Base-by-base conservation (phyloP, 805 yeast species). In the Blastobotrys parvus region DNA sequence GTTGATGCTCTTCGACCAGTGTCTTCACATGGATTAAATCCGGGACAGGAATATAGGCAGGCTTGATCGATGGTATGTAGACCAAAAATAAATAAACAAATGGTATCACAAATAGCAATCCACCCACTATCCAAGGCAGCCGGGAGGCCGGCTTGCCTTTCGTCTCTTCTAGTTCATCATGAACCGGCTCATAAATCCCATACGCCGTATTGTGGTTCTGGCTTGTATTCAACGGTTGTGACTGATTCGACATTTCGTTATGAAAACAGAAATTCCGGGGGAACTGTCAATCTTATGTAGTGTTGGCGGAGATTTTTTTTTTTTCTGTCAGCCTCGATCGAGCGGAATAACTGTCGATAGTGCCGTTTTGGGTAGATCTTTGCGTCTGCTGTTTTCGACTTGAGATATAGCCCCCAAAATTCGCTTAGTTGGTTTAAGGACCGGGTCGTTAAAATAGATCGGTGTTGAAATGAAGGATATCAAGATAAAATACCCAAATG, bases 21-120 rank as follows among this genome's bases (percentile, higher is more conserved):
- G 29, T 15, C 13, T 43, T 18, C 15, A 53, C 54, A 8, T 43
- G 30, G 13, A 45, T 43, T 30, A 53, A 29, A 20, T 53, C 53
- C 13, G 55, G 53, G 8, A 53, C 49, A n/a, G 47, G 47, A n/a
- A 33, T 34, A 17, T 19, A 35, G n/a, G 27, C 39, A 2, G 45
- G 44, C 11, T 34, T 38, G 38, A 31, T 19, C n/a, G 35, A 23
- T 2, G 54, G 55, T n/a, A 51, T 42, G 25, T 31, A 32, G 8
- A 44, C 44, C 33, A 49, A 15, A 27, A 53, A 48, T 10, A 43
- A 7, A 29, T 53, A 51, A 30, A 38, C 35, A 15, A 44, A 15
- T 6, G 50, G 48, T 3, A 30, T 17, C 20, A 27, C 22, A n/a
- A 27, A 17, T 2, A n/a, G 15, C n/a, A 23, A 15, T n/a, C 6